phyloP scores from a whole-genome alignment of 306 rosid species.

The Cicer bijugum region DNA sequence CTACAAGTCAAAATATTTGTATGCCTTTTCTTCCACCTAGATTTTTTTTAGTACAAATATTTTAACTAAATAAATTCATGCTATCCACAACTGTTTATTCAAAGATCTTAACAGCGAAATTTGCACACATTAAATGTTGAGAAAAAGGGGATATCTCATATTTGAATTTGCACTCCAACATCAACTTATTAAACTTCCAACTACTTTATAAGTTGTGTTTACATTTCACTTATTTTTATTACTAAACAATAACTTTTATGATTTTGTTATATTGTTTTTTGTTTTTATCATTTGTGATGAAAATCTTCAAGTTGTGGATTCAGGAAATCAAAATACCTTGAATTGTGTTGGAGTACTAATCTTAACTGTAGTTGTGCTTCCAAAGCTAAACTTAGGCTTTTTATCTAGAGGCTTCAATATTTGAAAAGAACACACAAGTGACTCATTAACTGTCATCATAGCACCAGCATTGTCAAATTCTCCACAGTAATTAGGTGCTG shows the following conservation, averaged over 20 bases:
- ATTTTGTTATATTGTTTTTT: background rate
- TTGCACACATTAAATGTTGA: too few species aligned
- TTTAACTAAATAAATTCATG: background rate
- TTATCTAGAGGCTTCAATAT: constrained; percentile 72
- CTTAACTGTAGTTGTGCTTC: constrained; percentile 49
- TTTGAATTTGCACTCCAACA: too few species aligned
- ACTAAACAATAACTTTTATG: too few species aligned
- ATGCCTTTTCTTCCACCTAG: background rate
- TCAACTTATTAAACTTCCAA: too few species aligned
- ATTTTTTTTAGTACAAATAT: too few species aligned
- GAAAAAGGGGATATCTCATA: too few species aligned
- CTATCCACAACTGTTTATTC: background rate
- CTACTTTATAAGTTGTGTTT: too few species aligned
- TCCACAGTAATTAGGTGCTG: constrained; percentile 94
- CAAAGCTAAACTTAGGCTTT: constrained; percentile 62
- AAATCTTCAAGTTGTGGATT: constrained; percentile 1
- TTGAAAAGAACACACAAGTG: constrained; percentile 81
- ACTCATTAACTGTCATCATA: constrained; percentile 81
- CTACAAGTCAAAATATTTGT: background rate
- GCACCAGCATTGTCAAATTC: constrained; percentile 94
- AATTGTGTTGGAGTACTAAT: constrained; percentile 46
- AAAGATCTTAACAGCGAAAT: too few species aligned
- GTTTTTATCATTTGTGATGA: background rate
- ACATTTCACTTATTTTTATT: too few species aligned
- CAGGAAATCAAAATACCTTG: constrained; percentile 58